Base-by-base conservation (phyloP, 1,284 basidiomycete species). In the Tetrapyrgos nigripes region DNA sequence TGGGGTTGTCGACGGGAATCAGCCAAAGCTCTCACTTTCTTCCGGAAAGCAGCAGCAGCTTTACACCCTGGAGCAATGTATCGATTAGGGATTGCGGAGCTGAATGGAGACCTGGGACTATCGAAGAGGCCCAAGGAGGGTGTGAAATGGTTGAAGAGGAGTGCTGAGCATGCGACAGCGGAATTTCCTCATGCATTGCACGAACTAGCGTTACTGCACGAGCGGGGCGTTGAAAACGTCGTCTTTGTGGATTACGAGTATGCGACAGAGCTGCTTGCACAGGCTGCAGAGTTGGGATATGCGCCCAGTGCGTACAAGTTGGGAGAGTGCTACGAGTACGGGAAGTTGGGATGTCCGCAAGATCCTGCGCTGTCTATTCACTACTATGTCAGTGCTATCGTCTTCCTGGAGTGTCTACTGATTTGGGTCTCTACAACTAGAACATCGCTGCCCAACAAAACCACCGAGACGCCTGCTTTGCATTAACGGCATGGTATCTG, bases 241-340 rank as follows among this genome's bases (percentile, higher is more conserved):
- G 83, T 99, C 9, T 99, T 98, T 75, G 91, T 97, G 65, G 97
- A 99, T 73, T 87, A 89, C 64, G 97, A 98, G 69, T 99, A 99
- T 72, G 90, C 96, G 0, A 91, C 93, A 10, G 97, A 99, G 76
- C 83, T 99, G 13, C 80, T 99, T 40, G 97, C 97, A 1, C 93
- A 97, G 73, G 97, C 96, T 21, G 89, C 93, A 1, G 97, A 99
- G 76, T 83, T 99, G 50, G 96, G 96, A 11, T 98, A 98, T 75
- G 95, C 97, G 6, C 95, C 97, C 2, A 95, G 92, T 68, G 97
- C 97, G 46, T 96, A 97, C 79, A 90, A 96, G 66, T 79, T 99
- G 57, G 97, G 97, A 46, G 97, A 99, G 77, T 98, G 97, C 76
- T 99, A 99, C 76, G 97, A 99, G 79, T 99, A 98, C 76, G 97